Percentiles rank a stretch among this genome's conserved stretches.
Conservation (phyloP, 148 eudicot genomes). For the Camellia granthamiana region DNA sequence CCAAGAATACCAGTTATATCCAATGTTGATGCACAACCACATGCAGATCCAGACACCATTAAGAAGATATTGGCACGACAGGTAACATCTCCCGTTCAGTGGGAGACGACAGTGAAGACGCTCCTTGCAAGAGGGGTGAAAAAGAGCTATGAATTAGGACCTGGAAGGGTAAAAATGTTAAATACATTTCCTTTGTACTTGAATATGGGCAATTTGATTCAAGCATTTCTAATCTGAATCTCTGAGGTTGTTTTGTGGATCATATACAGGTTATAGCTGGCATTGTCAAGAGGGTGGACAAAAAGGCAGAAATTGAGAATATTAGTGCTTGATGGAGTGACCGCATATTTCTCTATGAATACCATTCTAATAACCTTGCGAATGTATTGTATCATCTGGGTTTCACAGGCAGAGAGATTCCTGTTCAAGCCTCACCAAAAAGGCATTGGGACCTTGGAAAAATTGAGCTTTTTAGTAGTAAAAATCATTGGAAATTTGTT, state of each 20-base stretch:
- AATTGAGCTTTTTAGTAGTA: neutral
- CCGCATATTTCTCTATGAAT: neutral
- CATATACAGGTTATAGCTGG: constrained; percentile 77
- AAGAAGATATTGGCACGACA: constrained; percentile 86
- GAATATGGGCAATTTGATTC: neutral
- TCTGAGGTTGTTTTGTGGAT: constrained; percentile 8
- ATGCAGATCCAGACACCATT: constrained; percentile 80
- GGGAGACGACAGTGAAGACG: constrained; percentile 88
- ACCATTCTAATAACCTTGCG: neutral
- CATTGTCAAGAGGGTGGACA: constrained; percentile 85
- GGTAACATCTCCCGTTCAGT: constrained; percentile 95
- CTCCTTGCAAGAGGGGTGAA: constrained; percentile 63
- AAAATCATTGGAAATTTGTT: neutral
- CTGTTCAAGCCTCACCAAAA: constrained; percentile 1
- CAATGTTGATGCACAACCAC: constrained; percentile 90
- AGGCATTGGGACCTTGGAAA: neutral
- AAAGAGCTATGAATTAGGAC: constrained; percentile 90
- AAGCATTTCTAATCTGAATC: neutral
- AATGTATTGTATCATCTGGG: constrained; percentile 1
- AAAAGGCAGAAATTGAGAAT: constrained; percentile 69
- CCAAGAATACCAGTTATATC: constrained; percentile 95
- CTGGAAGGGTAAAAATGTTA: constrained; percentile 65
- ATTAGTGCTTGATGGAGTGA: constrained; percentile 51
- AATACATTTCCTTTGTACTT: neutral
- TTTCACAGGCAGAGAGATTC: neutral